phyloP scores from a whole-genome alignment of 257 asterid species.

The Fraxinus excelsior region DNA sequence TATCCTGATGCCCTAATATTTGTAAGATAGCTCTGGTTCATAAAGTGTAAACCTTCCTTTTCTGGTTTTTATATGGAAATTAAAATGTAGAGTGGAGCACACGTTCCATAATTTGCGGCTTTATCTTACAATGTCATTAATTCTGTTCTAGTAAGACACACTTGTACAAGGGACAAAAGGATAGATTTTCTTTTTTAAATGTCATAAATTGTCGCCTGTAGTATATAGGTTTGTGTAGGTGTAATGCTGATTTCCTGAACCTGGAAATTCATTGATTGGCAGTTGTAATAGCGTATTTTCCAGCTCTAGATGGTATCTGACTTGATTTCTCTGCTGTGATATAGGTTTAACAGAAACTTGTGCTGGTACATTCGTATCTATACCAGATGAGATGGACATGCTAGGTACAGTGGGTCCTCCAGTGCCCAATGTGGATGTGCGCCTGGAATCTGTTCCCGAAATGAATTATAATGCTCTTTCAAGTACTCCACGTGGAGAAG shows the following conservation, averaged over 20 bases:
- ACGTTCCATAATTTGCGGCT: neutral
- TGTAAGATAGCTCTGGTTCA: neutral
- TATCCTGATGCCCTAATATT: slow-evolving; percentile 11
- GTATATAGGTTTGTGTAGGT: slow-evolving; percentile 9
- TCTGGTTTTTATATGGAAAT: slow-evolving; percentile 1
- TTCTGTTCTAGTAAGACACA: neutral
- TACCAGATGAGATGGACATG: slow-evolving; percentile 74
- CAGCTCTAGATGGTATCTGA: slow-evolving; percentile 13
- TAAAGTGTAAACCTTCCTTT: slow-evolving; percentile 7
- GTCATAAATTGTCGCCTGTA: neutral
- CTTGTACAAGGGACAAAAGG: neutral
- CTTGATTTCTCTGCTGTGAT: slow-evolving; percentile 22
- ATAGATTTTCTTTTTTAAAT: neutral
- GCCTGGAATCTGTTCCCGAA: slow-evolving; percentile 97
- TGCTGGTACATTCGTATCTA: slow-evolving; percentile 89
- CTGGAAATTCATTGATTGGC: neutral
- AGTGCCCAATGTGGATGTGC: slow-evolving; percentile 86
- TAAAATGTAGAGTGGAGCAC: neutral
- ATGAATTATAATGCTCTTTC: slow-evolving; percentile 93
- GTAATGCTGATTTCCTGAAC: slow-evolving; percentile 11
- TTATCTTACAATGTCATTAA: neutral
- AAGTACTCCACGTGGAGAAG: slow-evolving; percentile 85
- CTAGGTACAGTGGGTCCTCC: slow-evolving; percentile 98
- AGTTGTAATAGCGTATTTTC: slow-evolving; percentile 20
- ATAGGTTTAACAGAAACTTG: slow-evolving; percentile 94